Base-by-base conservation (phyloP, 2,329 filamentous ascomycete species). In the Cryphonectria radicalis region DNA sequence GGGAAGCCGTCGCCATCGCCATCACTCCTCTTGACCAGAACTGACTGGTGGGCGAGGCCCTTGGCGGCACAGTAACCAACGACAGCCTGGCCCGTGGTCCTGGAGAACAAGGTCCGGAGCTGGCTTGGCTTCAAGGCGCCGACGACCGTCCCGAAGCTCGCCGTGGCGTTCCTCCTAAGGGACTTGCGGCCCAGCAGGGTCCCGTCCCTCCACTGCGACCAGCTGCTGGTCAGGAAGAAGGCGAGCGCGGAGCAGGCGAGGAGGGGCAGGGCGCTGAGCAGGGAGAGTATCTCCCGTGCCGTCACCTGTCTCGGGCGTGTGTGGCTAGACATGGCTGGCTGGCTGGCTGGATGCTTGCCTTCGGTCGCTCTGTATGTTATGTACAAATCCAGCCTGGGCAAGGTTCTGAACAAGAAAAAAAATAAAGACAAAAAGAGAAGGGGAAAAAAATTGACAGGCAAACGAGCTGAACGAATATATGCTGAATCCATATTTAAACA, bases 161-260 rank as follows among this genome's bases (percentile, higher is more conserved):
- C 70, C 40, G 53, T 62, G 62, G 70, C 66, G 62, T 71, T 71
- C 37, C 70, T 59, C 55, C 66, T 53, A 19, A 68, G 63, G 11
- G 66, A 65, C 66, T 50, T 71, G 53, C 66, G 62, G 42, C 50
- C 53, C 79, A 81, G 13, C 76, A 84, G 72, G 79, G 82, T 74
- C 79, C 84, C 43, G 77, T 84, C 53, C 62, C 66, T 71, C 70
- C 70, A 71, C 32, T 71, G 70, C 13, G 43, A 64, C 62, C 63
- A 69, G 42, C 59, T 68, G 70, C 68, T 68, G 50, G 70, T 55
- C 43, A 68, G 46, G 62, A 71, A 65, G 66, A 71, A 71, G 43
- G 66, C 57, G 35, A 71, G 32, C 32, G 69, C 63, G n/a, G 66
- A 66, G 62, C 53, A 43, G 53, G 66, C 66, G 50, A 71, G 37